Evolutionary conservation across 164 flowering plant genomes (phyloP), one percentile per base, ranked within the genome.

Genomic region (Saururus chinensis): DNA sequence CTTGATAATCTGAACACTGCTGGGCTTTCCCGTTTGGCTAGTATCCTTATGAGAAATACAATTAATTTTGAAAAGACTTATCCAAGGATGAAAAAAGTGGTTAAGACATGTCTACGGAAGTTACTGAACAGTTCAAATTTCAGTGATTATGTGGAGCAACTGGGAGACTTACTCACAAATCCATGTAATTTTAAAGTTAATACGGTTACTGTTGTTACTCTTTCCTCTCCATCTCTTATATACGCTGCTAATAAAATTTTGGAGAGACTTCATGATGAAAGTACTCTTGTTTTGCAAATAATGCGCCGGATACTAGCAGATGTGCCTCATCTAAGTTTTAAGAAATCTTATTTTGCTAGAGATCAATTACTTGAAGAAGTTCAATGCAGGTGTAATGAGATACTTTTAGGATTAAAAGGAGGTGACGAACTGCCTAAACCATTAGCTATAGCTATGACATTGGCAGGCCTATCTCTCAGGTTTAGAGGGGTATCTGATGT

Each of bases 261-360:
- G 57, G 71, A 72, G 66, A 65, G 64, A 49, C 83, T 89, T 10
- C 76, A 81, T 24, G 66, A 71, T 20, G 68, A 86, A 66, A 69
- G 80, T 61, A 9, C 24, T 3, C 73, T 69, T 30, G 53, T 81
- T 11, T 70, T 87, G 60, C 4, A 42, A 60, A 85, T 89, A 51
- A 87, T 89, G 95, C 68, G 59, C 59, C 80, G 89, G 77, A 87
- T 71, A 66, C 80, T 87, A 19, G 78, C 53, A 59, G 84, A 82
- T 40, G 53, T 53, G 6, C 57, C 51, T 23, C 60, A 63, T 17
- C 40, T 69, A 49, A 84, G 82, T 61, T 60, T 65, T 51, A 37
- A 81, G 25, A 25, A 59, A 55, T 49, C 52, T 23, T 4, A 1
- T 22, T 75, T 41, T 67, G 56, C 63, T n/a, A 76, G 51, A 55